phyloP scores from a whole-genome alignment of 2,329 filamentous ascomycete genomes.

The Dactylellina leptospora region DNA sequence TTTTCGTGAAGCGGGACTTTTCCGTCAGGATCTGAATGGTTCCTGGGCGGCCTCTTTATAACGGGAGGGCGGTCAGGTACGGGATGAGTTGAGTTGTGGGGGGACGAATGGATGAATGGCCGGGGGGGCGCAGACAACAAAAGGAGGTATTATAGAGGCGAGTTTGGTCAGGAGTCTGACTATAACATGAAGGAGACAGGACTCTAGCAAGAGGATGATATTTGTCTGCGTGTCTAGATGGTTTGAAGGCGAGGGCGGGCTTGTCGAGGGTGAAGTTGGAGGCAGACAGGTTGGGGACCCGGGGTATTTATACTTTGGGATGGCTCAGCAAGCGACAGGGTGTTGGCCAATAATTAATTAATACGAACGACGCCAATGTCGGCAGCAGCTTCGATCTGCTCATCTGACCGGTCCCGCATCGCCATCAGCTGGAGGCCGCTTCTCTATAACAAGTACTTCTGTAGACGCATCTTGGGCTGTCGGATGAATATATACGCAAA shows the following conservation, averaged over 20 bases:
- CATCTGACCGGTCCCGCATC: slow-evolving; percentile 46
- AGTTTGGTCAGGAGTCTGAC: background rate
- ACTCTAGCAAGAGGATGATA: background rate
- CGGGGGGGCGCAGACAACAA: slow-evolving; percentile 38
- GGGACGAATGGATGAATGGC: slow-evolving; percentile 34
- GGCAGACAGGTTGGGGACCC: slow-evolving; percentile 38
- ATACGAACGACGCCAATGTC: slow-evolving; percentile 2
- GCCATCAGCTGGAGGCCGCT: too few relatives aligned
- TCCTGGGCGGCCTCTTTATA: too few relatives aligned
- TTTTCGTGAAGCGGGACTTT: slow-evolving; percentile 11
- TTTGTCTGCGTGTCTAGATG: too few relatives aligned
- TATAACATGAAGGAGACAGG: background rate
- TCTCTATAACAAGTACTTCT: background rate
- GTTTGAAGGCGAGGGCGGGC: background rate
- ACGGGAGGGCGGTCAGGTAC: too few relatives aligned
- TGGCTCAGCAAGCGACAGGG: slow-evolving; percentile 36
- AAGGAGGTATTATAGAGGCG: background rate
- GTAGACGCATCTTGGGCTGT: background rate
- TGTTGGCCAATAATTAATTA: slow-evolving; percentile 36
- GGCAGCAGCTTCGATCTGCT: slow-evolving; percentile 50
- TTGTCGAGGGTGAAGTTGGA: slow-evolving; percentile 37
- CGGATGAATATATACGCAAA: too few relatives aligned
- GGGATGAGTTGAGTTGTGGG: slow-evolving; percentile 44
- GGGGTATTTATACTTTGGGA: slow-evolving; percentile 53
- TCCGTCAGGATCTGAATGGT: background rate